Conservation (phyloP, 2,329 filamentous ascomycete species). For the Emericellopsis atlantica region DNA sequence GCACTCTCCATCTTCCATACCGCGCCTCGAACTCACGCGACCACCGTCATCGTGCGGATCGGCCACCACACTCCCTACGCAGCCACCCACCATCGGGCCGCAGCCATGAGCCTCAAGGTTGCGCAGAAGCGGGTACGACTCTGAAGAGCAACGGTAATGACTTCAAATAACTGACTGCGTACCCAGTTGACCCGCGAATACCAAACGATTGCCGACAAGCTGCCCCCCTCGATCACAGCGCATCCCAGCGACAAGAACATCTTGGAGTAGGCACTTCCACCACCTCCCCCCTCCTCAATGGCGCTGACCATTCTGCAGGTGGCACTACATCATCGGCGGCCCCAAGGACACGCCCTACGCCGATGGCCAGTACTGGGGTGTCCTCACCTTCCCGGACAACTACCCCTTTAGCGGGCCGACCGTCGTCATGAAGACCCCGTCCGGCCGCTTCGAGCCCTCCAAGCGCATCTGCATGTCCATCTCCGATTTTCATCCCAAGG, state of each 20-base stretch:
- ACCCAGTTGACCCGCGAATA: slow-evolving; percentile 47
- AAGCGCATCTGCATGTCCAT: slow-evolving; percentile 90
- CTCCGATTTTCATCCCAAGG: slow-evolving; percentile 94
- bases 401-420: slow-evolving; percentile 96
- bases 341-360: slow-evolving; percentile 91
- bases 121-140: slow-evolving; percentile 55
- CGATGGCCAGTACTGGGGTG: slow-evolving; percentile 96
- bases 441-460: slow-evolving; percentile 86
- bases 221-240: slow-evolving; percentile 77
- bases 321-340: slow-evolving; percentile 93
- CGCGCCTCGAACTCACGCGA: background rate
- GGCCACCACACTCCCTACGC: background rate
- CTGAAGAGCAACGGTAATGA: background rate
- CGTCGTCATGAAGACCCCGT: slow-evolving; percentile 98
- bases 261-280: slow-evolving; percentile 52
- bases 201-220: slow-evolving; percentile 55
- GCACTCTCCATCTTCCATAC: too few relatives aligned
- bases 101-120: slow-evolving; percentile 55
- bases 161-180: background rate
- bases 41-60: background rate
- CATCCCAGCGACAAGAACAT: slow-evolving; percentile 88
- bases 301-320: slow-evolving; percentile 32
- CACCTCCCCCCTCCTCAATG: background rate
- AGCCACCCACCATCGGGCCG: background rate
- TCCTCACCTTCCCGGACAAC: slow-evolving; percentile 85